A percentile compares a stretch with the other conserved stretches of the same genome.
Evolutionary conservation across 805 yeast genomes (phyloP).

Genomic region (Kazachstania africana): DNA sequence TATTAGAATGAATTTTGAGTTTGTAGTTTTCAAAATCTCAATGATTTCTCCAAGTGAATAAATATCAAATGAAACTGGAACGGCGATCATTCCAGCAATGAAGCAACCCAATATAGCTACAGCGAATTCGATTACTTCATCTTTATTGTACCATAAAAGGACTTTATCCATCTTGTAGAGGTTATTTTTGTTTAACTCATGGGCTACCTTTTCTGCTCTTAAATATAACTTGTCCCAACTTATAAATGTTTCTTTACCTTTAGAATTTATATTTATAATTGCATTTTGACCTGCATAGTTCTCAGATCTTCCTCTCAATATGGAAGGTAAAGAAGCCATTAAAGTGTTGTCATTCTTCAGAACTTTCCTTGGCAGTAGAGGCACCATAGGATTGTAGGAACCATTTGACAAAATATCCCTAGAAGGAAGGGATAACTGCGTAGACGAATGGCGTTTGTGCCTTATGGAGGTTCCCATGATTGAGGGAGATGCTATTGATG

Average conservation of each 20-base stretch:
- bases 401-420: constrained; percentile 7
- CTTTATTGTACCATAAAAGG: constrained; percentile 68
- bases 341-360: background rate
- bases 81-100: constrained; percentile 87
- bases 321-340: constrained; percentile 48
- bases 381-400: constrained; percentile 24
- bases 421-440: constrained; percentile 25
- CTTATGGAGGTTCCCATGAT: no score
- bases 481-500: constrained; percentile 8
- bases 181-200: constrained; percentile 14
- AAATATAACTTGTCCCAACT: constrained; percentile 84
- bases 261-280: constrained; percentile 55
- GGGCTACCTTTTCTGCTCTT: constrained; percentile 80
- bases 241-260: constrained; percentile 72
- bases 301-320: constrained; percentile 61
- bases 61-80: constrained; percentile 73
- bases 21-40: constrained; percentile 61
- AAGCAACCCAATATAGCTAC: constrained; percentile 86
- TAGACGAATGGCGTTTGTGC: constrained; percentile 10
- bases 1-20: constrained; percentile 64
- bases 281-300: constrained; percentile 60
- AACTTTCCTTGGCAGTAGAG: constrained; percentile 31
- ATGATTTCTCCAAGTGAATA: constrained; percentile 53
- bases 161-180: constrained; percentile 76
- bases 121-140: constrained; percentile 75